Evolutionary conservation across 129 eudicot species (phyloP).

Genomic region (Chrysanthemum seticuspe): DNA sequence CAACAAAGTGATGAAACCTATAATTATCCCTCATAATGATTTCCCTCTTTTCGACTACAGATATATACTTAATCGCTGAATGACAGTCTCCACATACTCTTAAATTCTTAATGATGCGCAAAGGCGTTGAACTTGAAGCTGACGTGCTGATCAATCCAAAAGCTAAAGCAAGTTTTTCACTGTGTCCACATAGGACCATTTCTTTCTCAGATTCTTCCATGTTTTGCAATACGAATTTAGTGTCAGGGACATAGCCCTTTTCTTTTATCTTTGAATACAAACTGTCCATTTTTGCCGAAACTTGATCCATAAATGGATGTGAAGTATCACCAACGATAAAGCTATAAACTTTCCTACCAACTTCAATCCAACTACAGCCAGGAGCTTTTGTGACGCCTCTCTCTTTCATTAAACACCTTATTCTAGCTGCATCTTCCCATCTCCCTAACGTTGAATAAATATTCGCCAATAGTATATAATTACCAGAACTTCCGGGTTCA

Average conservation of each 20-base stretch:
- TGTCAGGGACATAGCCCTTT: constrained; percentile 44
- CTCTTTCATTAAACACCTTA: constrained; percentile 39
- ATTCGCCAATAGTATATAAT: constrained; percentile 42
- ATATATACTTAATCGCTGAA: constrained; percentile 36
- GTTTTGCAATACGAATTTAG: constrained; percentile 39
- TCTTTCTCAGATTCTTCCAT: constrained; percentile 42
- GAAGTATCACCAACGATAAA: constrained; percentile 37
- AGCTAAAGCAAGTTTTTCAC: constrained; percentile 46
- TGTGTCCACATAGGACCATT: constrained; percentile 35
- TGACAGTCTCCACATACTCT: constrained; percentile 52
- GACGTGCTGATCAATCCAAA: constrained; percentile 40
- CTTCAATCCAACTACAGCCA: constrained; percentile 47
- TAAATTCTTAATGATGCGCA: constrained; percentile 43
- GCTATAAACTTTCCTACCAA: constrained; percentile 37
- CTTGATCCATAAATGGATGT: constrained; percentile 35
- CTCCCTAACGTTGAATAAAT: constrained; percentile 37
- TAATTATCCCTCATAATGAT: constrained; percentile 43
- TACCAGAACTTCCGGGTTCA: constrained; percentile 35
- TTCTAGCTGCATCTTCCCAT: constrained; percentile 41
- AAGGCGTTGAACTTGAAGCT: constrained; percentile 22
- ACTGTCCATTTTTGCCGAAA: constrained; percentile 25
- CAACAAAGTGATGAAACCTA: constrained; percentile 47
- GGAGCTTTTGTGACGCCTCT: constrained; percentile 34
- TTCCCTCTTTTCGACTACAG: constrained; percentile 33
- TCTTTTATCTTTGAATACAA: constrained; percentile 25